A percentile compares a stretch with the other conserved stretches of the same genome.
Evolutionary conservation across 441 rosid genomes (phyloP).

Genomic region (Breynia disticha): DNA sequence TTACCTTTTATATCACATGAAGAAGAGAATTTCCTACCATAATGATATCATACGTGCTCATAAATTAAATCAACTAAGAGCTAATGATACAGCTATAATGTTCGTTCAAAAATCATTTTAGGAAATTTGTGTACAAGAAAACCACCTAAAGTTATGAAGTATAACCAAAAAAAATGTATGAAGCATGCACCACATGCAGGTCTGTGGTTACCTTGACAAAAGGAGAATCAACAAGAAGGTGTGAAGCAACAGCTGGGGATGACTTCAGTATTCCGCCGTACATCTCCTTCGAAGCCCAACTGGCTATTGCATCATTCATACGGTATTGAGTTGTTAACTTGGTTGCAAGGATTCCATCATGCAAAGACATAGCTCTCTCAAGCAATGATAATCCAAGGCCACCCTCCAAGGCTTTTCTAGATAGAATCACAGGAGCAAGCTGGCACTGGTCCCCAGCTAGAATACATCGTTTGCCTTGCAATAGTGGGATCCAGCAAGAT

Average conservation of each 20-base stretch:
- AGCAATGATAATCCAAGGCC: constrained; percentile 82
- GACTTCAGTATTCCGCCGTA: constrained; percentile 74
- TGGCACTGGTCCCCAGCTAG: constrained; percentile 93
- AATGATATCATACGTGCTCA: background rate
- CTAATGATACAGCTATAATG: too few species aligned
- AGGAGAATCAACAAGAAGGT: constrained; percentile 85
- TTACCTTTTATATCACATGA: constrained; percentile 3
- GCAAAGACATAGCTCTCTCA: constrained; percentile 75
- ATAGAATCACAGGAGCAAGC: constrained; percentile 87
- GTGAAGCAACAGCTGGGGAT: constrained; percentile 58
- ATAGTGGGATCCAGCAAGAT: constrained; percentile 86
- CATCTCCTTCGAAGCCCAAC: constrained; percentile 99
- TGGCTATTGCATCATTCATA: constrained; percentile 87
- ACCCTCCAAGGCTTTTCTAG: constrained; percentile 83
- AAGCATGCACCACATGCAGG: background rate
- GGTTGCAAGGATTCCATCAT: constrained; percentile 59
- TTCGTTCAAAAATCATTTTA: too few species aligned
- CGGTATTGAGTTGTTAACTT: constrained; percentile 76
- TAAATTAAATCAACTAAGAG: background rate
- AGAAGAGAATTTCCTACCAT: background rate
- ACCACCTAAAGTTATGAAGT: background rate
- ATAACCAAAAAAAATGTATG: background rate
- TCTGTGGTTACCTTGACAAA: constrained; percentile 63
- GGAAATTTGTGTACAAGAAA: too few species aligned
- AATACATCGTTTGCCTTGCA: constrained; percentile 85